These are phyloP conservation scores for Protomyces gravidus DNA, from an alignment of 1,139 yeast genomes.

Conservation along the genomic window DNA sequence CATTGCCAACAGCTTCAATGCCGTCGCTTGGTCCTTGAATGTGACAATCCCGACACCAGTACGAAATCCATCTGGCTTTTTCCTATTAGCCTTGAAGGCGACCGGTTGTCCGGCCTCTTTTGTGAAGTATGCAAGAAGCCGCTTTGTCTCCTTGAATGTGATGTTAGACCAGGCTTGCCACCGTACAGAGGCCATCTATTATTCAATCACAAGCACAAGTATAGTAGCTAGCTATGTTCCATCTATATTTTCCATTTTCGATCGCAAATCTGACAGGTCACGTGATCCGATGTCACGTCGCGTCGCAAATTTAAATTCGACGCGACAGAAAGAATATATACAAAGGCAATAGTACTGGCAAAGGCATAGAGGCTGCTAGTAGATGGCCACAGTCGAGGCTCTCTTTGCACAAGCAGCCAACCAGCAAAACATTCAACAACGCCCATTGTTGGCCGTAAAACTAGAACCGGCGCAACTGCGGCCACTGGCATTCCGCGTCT, in stretches of 20 bases:
- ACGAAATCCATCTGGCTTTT: not conserved
- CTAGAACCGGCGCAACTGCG: conserved; percentile 77
- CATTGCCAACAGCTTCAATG: not conserved
- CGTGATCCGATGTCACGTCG: not conserved
- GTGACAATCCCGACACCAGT: conserved; percentile 24
- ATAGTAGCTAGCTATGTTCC: no score
- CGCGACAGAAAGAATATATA: not conserved
- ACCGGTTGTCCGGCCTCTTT: conserved; percentile 3
- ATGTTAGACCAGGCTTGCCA: conserved; percentile 25
- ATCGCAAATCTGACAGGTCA: not conserved
- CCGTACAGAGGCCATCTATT: conserved; percentile 12
- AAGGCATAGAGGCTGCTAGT: not conserved
- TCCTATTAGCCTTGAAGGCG: conserved; percentile 5
- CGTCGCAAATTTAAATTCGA: not conserved
- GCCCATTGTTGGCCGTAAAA: conserved; percentile 55
- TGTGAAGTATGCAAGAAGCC: conserved; percentile 1
- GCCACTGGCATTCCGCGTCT: conserved; percentile 82
- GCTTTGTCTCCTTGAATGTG: conserved; percentile 5
- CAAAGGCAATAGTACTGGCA: not conserved
- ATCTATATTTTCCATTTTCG: no score
- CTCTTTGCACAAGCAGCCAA: not conserved
- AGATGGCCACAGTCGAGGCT: not conserved
- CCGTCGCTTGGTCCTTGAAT: conserved; percentile 1
- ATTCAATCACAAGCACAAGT: no score
- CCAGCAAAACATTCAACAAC: not conserved